Evolutionary conservation across 1,284 basidiomycete species (phyloP).

Genomic region (Porodaedalea pini): DNA sequence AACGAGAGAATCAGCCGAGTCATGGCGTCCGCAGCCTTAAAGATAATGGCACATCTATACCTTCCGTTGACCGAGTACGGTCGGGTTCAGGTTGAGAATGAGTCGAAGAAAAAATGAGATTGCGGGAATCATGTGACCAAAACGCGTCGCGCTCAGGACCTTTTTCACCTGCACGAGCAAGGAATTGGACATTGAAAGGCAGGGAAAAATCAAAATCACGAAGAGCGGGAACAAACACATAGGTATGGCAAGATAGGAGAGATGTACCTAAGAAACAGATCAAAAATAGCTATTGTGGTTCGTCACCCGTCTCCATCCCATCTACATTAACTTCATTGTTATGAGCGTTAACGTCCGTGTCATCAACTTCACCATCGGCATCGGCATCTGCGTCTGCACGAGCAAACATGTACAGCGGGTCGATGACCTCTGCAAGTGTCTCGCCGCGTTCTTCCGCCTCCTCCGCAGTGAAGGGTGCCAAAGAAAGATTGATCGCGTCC

Average conservation of each 20-base stretch:
- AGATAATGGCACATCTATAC: no score
- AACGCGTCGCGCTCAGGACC: no score
- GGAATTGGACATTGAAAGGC: no score
- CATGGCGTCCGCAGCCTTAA: neutral
- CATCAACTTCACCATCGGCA: constrained; percentile 25
- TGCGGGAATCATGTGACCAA: constrained; percentile 19
- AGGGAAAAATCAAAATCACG: no score
- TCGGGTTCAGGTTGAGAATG: no score
- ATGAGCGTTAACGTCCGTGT: constrained; percentile 3
- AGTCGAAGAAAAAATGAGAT: no score
- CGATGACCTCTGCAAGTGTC: constrained; percentile 49
- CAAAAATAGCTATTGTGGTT: neutral
- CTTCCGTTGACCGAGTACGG: no score
- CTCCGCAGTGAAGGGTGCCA: constrained; percentile 48
- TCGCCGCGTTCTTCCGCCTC: constrained; percentile 52
- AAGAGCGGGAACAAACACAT: no score
- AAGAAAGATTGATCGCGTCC: constrained; percentile 67
- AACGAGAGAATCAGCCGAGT: neutral
- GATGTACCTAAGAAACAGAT: neutral
- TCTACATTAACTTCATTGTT: neutral
- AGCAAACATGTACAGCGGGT: constrained; percentile 46
- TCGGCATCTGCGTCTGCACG: constrained; percentile 25
- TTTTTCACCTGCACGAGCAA: no score
- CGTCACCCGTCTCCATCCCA: neutral
- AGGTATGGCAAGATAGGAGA: neutral